A percentile compares a stretch with the other conserved stretches of the same genome.
Evolutionary conservation across 805 yeast genomes (phyloP).

Genomic region (Crinitomyces ghanaensis): DNA sequence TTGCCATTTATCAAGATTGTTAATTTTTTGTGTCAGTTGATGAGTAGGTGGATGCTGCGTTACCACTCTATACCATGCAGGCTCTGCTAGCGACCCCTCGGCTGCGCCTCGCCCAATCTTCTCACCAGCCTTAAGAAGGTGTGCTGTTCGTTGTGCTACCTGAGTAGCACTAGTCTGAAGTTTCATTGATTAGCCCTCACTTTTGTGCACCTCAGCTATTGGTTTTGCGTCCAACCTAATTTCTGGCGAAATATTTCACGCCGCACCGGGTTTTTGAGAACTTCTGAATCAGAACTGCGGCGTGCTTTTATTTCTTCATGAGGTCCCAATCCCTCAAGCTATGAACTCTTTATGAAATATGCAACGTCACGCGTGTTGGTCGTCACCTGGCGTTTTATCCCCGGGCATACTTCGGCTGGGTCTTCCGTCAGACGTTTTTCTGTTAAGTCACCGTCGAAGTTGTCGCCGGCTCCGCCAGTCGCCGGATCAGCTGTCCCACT

Average conservation of each 20-base stretch:
- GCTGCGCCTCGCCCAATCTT: slow-evolving; percentile 9
- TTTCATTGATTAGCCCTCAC: too few relatives aligned
- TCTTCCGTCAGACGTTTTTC: too few relatives aligned
- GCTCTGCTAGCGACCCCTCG: slow-evolving; percentile 42
- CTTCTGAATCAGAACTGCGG: neutral
- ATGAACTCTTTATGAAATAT: neutral
- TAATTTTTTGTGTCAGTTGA: slow-evolving; percentile 40
- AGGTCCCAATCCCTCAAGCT: neutral
- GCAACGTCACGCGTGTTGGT: too few relatives aligned
- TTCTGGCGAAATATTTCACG: neutral
- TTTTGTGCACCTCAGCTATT: slow-evolving; percentile 2
- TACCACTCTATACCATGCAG: slow-evolving; percentile 84
- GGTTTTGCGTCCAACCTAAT: slow-evolving; percentile 4
- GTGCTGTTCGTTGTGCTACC: slow-evolving; percentile 72
- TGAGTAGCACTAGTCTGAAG: slow-evolving; percentile 64
- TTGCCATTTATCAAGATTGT: slow-evolving; percentile 19
- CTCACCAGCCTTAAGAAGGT: slow-evolving; percentile 52
- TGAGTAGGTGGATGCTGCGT: slow-evolving; percentile 71
- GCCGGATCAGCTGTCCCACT: too few relatives aligned
- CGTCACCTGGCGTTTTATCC: neutral
- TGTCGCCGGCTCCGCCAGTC: too few relatives aligned
- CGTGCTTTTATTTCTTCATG: neutral
- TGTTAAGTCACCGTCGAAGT: too few relatives aligned
- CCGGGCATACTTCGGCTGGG: too few relatives aligned
- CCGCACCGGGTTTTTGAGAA: neutral